Base-by-base conservation (phyloP, 371 early-diverging fungal species). In the Actinomortierella wolfii region DNA sequence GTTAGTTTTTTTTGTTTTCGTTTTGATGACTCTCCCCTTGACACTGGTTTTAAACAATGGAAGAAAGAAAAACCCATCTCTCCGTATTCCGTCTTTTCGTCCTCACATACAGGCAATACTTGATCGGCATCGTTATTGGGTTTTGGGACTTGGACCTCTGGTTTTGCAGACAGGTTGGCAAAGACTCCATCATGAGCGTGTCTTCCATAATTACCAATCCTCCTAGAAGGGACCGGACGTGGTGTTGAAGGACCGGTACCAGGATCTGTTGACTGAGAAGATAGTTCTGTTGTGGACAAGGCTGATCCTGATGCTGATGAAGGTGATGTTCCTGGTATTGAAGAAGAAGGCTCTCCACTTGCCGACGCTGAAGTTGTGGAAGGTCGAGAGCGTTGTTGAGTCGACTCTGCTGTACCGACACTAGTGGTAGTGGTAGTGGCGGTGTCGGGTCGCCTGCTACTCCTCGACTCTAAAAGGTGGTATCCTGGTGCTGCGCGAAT, bases 91-190 rank as follows among this genome's bases (percentile, higher is more conserved):
- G n/a, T 25, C 26, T n/a, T 18, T n/a, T n/a, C 5, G 54, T 54
- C 18, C 20, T 3, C 24, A 53, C 76, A 68, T 78, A 80, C 80
- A 28, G 84, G 84, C 42, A 80, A 81, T 5, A 59, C 68, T 51
- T 54, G 65, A 6, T 81, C 79, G 28, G 68, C 61, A 13, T 69
- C 61, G 47, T 73, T 77, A 44, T 43, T 34, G 11, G 34, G 34
- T 34, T 34, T 34, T 6, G 34, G 68, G 8, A 54, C 59, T 21
- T 76, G 78, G 14, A 70, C 68, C 59, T 84, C 79, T 21, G 85
- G 85, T 56, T 84, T 84, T 20, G 85, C 85, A 18, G 82, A 67
- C 54, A 84, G 76, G 52, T 82, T 83, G 9, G 82, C 68, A 63
- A 84, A 84, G 6, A 84, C 85, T 20, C 85, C 85, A 50, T 84